Conservation (phyloP, 164 flowering plant species). For the Vitis rupestris region DNA sequence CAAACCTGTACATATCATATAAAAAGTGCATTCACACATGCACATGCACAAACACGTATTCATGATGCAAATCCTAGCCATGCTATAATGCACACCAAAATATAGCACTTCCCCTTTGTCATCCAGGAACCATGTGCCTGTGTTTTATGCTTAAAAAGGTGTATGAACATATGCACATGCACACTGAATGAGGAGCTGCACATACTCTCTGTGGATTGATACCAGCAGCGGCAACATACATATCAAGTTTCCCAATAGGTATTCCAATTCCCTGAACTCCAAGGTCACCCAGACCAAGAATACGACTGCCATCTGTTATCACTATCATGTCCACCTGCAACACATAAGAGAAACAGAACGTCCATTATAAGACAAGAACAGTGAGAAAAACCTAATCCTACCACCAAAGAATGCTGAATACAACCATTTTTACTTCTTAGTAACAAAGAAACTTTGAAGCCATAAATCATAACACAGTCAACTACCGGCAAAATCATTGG, state of each 20-base stretch:
- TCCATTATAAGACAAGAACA: not conserved
- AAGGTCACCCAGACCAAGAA: slow-evolving; percentile 98
- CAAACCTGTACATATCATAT: too few species aligned
- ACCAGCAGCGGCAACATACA: slow-evolving; percentile 99
- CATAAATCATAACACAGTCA: not conserved
- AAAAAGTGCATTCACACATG: too few species aligned
- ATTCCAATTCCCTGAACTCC: slow-evolving; percentile 99
- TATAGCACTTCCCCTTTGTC: too few species aligned
- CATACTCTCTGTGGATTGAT: slow-evolving; percentile 92
- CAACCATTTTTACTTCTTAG: not conserved
- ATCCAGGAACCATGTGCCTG: too few species aligned
- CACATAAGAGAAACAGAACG: slow-evolving; percentile 4
- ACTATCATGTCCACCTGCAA: slow-evolving; percentile 98
- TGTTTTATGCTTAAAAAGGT: not conserved
- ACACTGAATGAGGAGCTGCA: not conserved
- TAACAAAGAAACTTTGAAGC: not conserved
- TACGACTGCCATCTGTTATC: slow-evolving; percentile 98
- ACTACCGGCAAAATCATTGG: not conserved
- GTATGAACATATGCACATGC: not conserved
- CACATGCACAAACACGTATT: too few species aligned
- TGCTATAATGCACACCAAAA: too few species aligned
- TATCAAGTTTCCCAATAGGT: slow-evolving; percentile 96
- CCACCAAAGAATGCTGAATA: not conserved
- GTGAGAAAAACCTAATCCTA: not conserved
- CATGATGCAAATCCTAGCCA: too few species aligned